Percentiles rank a stretch among this genome's conserved stretches.
phyloP scores from a whole-genome alignment of 441 rosid species.

The Geranium incanum region DNA sequence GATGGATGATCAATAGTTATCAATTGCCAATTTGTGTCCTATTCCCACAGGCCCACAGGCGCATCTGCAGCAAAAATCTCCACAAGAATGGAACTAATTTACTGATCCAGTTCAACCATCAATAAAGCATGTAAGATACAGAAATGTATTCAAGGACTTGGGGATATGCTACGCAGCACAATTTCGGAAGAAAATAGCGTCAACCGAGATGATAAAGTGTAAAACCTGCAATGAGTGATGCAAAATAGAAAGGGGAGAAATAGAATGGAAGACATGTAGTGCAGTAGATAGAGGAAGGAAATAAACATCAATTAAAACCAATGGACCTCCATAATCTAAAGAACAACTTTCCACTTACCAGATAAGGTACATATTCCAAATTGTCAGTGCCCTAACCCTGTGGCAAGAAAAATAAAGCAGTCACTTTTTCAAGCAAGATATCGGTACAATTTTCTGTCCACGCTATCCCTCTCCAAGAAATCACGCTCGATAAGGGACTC shows the following conservation, averaged over 20 bases:
- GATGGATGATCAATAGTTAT: no score
- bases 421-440: conserved; percentile 59
- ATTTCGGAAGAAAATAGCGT: no score
- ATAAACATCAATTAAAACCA: conserved; percentile 32
- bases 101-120: no score
- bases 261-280: neutral
- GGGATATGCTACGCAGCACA: no score
- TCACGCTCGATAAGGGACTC: conserved; percentile 91
- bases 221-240: neutral
- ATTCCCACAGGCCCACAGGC: no score
- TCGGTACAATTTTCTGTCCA: conserved; percentile 77
- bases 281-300: conserved; percentile 9
- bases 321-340: conserved; percentile 16
- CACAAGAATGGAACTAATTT: no score
- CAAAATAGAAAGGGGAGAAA: neutral
- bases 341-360: conserved; percentile 28
- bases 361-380: conserved; percentile 29
- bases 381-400: no score
- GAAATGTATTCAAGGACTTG: no score
- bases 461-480: conserved; percentile 84
- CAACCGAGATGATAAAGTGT: no score
- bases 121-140: no score
- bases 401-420: conserved; percentile 1
- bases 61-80: no score
- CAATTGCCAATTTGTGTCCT: no score